Percentiles rank a stretch among this genome's conserved stretches.
phyloP scores from a whole-genome alignment of 2,329 filamentous ascomycete species.

The Colletotrichum siamense region DNA sequence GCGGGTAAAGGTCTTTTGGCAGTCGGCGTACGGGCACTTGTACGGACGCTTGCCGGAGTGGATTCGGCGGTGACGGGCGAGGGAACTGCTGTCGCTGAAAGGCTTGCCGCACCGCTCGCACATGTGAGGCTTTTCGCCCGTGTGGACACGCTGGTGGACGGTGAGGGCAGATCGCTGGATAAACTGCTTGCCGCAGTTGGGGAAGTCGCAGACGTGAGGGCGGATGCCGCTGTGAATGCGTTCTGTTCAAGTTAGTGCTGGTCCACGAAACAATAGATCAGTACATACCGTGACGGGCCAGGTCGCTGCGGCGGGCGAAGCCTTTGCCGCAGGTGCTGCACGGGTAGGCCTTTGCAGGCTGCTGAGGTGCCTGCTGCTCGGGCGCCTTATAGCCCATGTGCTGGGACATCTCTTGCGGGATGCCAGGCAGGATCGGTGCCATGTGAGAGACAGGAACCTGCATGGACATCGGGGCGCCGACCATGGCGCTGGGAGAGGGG shows the following conservation, averaged over 20 bases:
- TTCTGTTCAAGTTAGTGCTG: constrained; percentile 60
- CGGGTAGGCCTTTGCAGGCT: constrained; percentile 53
- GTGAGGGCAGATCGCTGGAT: constrained; percentile 96
- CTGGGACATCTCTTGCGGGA: constrained; percentile 37
- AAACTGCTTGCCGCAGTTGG: constrained; percentile 91
- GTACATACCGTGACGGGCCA: constrained; percentile 87
- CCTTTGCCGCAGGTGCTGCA: constrained; percentile 91
- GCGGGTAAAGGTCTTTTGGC: constrained; percentile 97
- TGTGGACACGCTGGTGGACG: constrained; percentile 94
- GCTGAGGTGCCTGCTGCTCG: constrained; percentile 16
- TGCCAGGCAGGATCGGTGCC: constrained; percentile 43
- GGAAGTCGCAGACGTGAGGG: constrained; percentile 90
- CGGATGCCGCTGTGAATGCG: constrained; percentile 92
- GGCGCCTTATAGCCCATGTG: constrained; percentile 28
- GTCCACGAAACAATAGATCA: background rate
- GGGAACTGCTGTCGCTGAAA: constrained; percentile 94
- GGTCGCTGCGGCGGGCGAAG: constrained; percentile 91
- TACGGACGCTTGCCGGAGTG: constrained; percentile 96
- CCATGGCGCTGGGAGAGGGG: constrained; percentile 59
- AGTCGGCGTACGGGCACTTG: constrained; percentile 96
- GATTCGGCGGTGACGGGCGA: constrained; percentile 91
- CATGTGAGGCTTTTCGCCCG: constrained; percentile 97
- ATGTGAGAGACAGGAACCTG: constrained; percentile 44
- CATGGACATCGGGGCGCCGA: constrained; percentile 40
- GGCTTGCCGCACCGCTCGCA: constrained; percentile 98